Evolutionary conservation across 148 eudicot species (phyloP).

Genomic region (Bassia scoparia): DNA sequence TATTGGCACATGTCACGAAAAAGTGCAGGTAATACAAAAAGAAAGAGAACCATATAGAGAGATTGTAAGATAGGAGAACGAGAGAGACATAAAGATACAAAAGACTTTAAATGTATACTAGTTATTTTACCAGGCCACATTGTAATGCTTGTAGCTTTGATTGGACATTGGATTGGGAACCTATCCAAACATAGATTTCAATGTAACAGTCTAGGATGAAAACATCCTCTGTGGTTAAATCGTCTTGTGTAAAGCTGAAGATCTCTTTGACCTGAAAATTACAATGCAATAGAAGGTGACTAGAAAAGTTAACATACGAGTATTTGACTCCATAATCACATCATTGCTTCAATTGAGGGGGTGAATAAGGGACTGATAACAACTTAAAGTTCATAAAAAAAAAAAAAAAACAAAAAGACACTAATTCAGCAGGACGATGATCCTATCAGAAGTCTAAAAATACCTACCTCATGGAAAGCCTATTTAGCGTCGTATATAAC

Average conservation of each 20-base stretch:
- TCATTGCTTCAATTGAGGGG: too few species aligned
- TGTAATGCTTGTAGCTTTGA: slow-evolving; percentile 37
- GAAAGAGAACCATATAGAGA: neutral
- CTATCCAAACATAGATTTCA: slow-evolving; percentile 51
- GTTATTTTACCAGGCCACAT: slow-evolving; percentile 43
- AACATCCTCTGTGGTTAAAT: slow-evolving; percentile 50
- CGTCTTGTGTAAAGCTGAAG: slow-evolving; percentile 51
- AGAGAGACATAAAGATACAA: neutral
- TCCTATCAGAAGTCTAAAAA: neutral
- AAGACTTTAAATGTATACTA: neutral
- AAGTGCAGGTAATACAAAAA: neutral
- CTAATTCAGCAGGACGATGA: neutral
- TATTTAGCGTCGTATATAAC: too few species aligned
- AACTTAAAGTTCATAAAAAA: too few species aligned
- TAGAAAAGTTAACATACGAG: neutral
- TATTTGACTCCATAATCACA: neutral
- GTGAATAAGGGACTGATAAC: too few species aligned
- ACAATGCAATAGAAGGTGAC: neutral
- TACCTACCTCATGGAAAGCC: too few species aligned
- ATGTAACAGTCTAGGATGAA: slow-evolving; percentile 43
- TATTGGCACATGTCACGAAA: neutral
- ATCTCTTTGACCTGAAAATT: slow-evolving; percentile 34
- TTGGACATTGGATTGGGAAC: slow-evolving; percentile 15
- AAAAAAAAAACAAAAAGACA: neutral
- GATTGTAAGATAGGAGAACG: neutral